These are phyloP conservation scores for Solanum ossicruentum DNA, from an alignment of 257 asterid species.

Conservation along the genomic window DNA sequence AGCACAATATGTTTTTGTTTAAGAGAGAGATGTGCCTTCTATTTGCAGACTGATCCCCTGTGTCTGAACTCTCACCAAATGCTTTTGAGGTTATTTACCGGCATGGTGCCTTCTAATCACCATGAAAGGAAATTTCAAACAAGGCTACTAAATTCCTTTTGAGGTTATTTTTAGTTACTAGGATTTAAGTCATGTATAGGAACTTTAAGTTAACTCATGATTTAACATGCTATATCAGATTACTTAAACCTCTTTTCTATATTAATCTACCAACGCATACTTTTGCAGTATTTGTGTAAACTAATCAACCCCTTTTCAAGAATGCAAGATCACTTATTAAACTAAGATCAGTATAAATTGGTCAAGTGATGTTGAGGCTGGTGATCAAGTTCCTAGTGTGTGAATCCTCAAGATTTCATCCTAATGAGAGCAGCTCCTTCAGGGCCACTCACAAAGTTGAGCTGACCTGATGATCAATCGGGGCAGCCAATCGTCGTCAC, in stretches of 20 bases:
- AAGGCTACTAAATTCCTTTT: neutral
- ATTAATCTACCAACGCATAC: neutral
- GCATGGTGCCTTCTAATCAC: neutral
- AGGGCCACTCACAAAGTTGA: neutral
- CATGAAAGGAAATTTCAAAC: neutral
- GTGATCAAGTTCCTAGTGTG: neutral
- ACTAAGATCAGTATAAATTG: neutral
- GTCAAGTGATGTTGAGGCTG: neutral
- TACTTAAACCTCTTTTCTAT: neutral
- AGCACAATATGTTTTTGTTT: neutral
- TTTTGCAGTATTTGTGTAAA: neutral
- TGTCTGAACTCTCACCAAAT: neutral
- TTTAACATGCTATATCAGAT: neutral
- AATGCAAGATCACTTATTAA: neutral
- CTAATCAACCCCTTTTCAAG: neutral
- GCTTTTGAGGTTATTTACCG: too few relatives aligned
- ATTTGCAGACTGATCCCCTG: neutral
- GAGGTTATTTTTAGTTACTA: neutral
- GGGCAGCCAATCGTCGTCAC: neutral
- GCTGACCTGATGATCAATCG: neutral
- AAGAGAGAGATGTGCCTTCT: too few relatives aligned
- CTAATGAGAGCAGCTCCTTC: neutral
- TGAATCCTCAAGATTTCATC: neutral
- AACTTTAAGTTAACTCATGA: neutral
- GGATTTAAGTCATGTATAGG: neutral